phyloP scores from a whole-genome alignment of 352 stramenopile genomes.

The Aphanomyces invadans region DNA sequence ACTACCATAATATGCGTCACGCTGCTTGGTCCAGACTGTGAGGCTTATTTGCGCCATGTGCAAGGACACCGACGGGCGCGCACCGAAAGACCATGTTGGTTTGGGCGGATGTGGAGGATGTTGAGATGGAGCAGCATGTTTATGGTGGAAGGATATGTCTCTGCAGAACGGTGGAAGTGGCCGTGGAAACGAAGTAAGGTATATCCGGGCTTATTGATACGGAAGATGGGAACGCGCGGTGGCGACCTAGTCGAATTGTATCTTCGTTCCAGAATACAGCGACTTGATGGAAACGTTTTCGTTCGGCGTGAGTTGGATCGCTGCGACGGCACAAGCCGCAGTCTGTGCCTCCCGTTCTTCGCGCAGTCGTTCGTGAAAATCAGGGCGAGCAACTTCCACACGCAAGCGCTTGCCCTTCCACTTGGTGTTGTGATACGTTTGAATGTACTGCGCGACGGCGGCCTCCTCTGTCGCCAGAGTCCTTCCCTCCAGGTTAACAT shows the following conservation, averaged over 20 bases:
- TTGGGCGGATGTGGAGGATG: too few species aligned
- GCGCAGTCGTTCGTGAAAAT: neutral
- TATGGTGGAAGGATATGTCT: too few species aligned
- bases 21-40: too few species aligned
- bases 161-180: neutral
- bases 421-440: conserved; percentile 23
- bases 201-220: too few species aligned
- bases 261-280: conserved; percentile 1
- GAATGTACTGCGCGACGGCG: conserved; percentile 9
- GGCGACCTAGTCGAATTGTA: neutral
- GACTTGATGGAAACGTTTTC: neutral
- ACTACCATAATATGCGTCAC: too few species aligned
- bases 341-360: conserved; percentile 8
- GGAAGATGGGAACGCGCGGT: too few species aligned
- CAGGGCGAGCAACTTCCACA: neutral
- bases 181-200: neutral
- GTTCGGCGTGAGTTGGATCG: neutral
- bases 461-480: neutral
- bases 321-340: neutral
- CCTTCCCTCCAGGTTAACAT: conserved; percentile 1
- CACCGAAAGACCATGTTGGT: too few species aligned
- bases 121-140: too few species aligned
- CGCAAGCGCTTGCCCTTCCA: conserved; percentile 21
- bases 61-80: too few species aligned
- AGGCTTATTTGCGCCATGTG: too few species aligned